A percentile compares a stretch with the other conserved stretches of the same genome.
These are phyloP conservation scores for Pichia sp. DNA, from an alignment of 1,139 yeast species.

Conservation along the genomic window DNA sequence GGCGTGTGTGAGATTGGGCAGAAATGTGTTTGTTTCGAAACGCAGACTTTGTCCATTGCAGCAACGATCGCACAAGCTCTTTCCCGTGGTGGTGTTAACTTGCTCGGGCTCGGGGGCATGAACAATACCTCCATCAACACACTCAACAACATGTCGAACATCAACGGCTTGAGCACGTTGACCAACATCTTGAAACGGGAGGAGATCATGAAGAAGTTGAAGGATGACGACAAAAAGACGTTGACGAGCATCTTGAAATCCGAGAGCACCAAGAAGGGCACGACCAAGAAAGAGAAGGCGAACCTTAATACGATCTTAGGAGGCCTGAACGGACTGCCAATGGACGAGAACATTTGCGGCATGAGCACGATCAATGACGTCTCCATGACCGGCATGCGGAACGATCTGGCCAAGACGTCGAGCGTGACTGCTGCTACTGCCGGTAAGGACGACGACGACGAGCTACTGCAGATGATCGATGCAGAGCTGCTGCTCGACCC, in stretches of 20 bases:
- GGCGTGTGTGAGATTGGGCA: conserved; percentile 14
- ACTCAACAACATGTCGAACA: conserved; percentile 2
- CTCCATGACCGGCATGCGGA: neutral
- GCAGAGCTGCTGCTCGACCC: conserved; percentile 16
- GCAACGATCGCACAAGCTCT: conserved; percentile 14
- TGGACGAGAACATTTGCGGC: conserved; percentile 7
- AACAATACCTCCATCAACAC: conserved; percentile 5
- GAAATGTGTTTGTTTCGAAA: conserved; percentile 12
- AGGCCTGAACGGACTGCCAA: neutral
- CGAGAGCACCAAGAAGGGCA: conserved; percentile 1
- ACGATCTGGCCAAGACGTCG: neutral
- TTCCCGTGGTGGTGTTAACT: conserved; percentile 12
- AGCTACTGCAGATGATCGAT: conserved; percentile 14
- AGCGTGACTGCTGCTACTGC: neutral
- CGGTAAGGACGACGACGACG: conserved; percentile 10
- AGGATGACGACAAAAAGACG: conserved; percentile 10
- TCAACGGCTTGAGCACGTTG: conserved; percentile 7
- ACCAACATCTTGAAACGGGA: conserved; percentile 13
- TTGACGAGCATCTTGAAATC: conserved; percentile 6
- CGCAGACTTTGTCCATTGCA: conserved; percentile 11
- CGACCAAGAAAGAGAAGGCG: neutral
- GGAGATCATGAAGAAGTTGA: conserved; percentile 13
- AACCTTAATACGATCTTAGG: neutral
- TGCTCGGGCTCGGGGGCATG: conserved; percentile 12
- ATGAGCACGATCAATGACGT: neutral